These are phyloP conservation scores for Kwoniella botswanensis DNA, from an alignment of 768 basidiomycete genomes.

Conservation along the genomic window DNA sequence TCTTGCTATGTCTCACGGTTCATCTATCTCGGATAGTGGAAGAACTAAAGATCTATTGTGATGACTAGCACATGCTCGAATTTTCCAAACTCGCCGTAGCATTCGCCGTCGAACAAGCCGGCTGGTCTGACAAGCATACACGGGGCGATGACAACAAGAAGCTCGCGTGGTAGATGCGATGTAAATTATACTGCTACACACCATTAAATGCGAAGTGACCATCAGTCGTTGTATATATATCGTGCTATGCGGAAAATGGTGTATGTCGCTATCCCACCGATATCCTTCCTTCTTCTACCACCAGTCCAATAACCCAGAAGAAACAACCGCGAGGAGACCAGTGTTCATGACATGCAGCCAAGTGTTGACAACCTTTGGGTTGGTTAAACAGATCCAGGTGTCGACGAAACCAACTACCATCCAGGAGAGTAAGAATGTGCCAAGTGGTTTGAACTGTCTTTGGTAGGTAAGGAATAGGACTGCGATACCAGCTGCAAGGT, in stretches of 20 bases:
- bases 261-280: no score
- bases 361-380: constrained; percentile 4
- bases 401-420: constrained; percentile 1
- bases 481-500: not conserved
- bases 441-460: constrained; percentile 4
- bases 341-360: constrained; percentile 8
- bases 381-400: not conserved
- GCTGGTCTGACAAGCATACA: constrained; percentile 31
- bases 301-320: constrained; percentile 6
- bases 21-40: no score
- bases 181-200: not conserved
- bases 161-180: not conserved
- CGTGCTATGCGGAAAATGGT: no score
- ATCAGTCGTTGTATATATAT: no score
- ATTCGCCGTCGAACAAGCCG: constrained; percentile 68
- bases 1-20: no score
- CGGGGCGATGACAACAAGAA: constrained; percentile 23
- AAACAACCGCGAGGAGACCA: not conserved
- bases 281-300: not conserved
- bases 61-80: constrained; percentile 69
- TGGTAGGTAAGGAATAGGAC: not conserved
- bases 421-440: constrained; percentile 7
- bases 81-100: constrained; percentile 80
- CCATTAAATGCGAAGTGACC: not conserved
- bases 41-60: not conserved